Evolutionary conservation across 2,329 filamentous ascomycete genomes (phyloP).

Genomic region (Colletotrichum cordylinicola): DNA sequence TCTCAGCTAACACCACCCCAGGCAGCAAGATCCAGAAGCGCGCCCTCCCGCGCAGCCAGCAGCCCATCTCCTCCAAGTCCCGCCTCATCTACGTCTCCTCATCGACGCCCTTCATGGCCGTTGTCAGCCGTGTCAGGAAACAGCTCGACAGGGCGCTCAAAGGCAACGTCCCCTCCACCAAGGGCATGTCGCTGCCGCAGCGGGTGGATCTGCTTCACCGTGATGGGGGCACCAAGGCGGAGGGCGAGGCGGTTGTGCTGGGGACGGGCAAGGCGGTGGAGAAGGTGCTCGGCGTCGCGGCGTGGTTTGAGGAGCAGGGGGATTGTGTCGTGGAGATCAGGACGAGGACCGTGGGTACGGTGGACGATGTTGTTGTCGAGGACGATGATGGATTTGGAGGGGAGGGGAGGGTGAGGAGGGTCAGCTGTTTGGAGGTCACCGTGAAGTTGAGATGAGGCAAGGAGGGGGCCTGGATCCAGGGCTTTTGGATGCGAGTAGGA

Average conservation of each 20-base stretch:
- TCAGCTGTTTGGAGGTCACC: slow-evolving; percentile 57
- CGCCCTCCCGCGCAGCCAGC: slow-evolving; percentile 46
- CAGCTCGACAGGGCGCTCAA: slow-evolving; percentile 61
- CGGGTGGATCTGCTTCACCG: slow-evolving; percentile 50
- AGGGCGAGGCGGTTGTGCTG: slow-evolving; percentile 58
- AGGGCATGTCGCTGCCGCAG: slow-evolving; percentile 49
- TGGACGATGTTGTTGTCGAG: slow-evolving; percentile 68
- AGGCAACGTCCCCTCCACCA: slow-evolving; percentile 50
- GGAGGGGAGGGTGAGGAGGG: slow-evolving; percentile 48
- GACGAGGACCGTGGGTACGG: slow-evolving; percentile 67
- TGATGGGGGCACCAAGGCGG: slow-evolving; percentile 30
- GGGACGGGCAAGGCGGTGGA: slow-evolving; percentile 72
- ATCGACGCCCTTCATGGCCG: slow-evolving; percentile 70
- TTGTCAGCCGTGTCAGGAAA: slow-evolving; percentile 69
- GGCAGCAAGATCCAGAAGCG: slow-evolving; percentile 56
- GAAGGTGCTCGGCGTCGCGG: slow-evolving; percentile 65
- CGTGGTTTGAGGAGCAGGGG: slow-evolving; percentile 68
- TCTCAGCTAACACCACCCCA: slow-evolving; percentile 30
- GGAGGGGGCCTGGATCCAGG: background rate
- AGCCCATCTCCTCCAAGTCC: slow-evolving; percentile 47
- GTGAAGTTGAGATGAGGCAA: slow-evolving; percentile 48
- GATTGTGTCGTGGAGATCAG: slow-evolving; percentile 64
- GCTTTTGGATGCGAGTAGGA: background rate
- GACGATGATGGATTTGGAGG: slow-evolving; percentile 38
- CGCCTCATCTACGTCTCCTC: slow-evolving; percentile 69